phyloP scores from a whole-genome alignment of 129 eudicot species.

The Heracleum sosnowskyi region DNA sequence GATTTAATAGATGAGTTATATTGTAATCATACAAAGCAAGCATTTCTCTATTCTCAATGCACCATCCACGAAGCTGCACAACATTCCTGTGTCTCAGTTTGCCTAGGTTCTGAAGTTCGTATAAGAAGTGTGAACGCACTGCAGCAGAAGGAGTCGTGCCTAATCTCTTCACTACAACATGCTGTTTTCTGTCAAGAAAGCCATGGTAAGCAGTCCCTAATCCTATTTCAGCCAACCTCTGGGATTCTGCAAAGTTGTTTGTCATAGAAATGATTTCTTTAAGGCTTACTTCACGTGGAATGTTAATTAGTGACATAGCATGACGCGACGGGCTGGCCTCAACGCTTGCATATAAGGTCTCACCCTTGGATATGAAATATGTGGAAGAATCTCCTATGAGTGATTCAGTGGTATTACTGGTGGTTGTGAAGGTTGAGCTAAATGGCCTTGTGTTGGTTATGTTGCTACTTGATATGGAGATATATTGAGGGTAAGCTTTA shows the following conservation, averaged over 20 bases:
- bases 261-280: slow-evolving; percentile 61
- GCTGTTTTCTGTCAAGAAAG: slow-evolving; percentile 33
- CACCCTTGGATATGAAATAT: slow-evolving; percentile 40
- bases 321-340: background rate
- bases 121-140: slow-evolving; percentile 45
- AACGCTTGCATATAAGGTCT: slow-evolving; percentile 45
- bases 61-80: slow-evolving; percentile 90
- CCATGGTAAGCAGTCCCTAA: slow-evolving; percentile 84
- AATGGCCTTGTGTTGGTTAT: slow-evolving; percentile 23
- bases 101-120: slow-evolving; percentile 66
- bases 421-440: slow-evolving; percentile 14
- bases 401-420: background rate
- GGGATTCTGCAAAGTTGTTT: slow-evolving; percentile 55
- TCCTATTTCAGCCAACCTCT: slow-evolving; percentile 60
- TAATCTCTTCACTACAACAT: slow-evolving; percentile 64
- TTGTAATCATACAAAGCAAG: slow-evolving; percentile 71
- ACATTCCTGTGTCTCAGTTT: slow-evolving; percentile 77
- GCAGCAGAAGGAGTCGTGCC: slow-evolving; percentile 75
- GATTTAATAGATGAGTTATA: slow-evolving; percentile 43
- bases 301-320: slow-evolving; percentile 37
- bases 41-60: slow-evolving; percentile 92
- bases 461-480: slow-evolving; percentile 46
- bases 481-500: slow-evolving; percentile 51
- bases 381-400: slow-evolving; percentile 26
- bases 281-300: slow-evolving; percentile 59